Conservation (phyloP, 495 filamentous ascomycete species). For the Penicillium ochrochloron region DNA sequence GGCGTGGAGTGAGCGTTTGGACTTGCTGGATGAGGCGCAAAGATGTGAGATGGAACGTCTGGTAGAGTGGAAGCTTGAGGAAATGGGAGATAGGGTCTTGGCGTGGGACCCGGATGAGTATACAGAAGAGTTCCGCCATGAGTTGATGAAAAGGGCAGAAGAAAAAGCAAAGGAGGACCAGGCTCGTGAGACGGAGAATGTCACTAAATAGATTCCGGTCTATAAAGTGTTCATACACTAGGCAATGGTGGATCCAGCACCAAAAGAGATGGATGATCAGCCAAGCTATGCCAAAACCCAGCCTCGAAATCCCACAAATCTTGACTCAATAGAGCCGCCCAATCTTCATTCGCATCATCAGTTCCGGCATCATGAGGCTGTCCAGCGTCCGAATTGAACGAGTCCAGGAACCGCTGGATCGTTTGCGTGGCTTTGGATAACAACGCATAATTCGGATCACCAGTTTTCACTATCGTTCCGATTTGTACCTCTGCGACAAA, state of each 20-base stretch:
- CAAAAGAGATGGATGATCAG: constrained; percentile 39
- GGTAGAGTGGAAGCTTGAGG: neutral
- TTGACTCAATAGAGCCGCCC: constrained; percentile 35
- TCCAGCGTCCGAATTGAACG: constrained; percentile 28
- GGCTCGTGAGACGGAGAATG: neutral
- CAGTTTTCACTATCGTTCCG: constrained; percentile 38
- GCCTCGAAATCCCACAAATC: constrained; percentile 42
- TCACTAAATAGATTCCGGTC: neutral
- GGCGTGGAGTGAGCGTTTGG: constrained; percentile 20
- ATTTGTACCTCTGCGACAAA: constrained; percentile 46
- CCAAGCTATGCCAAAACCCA: constrained; percentile 39
- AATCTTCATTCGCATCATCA: constrained; percentile 32
- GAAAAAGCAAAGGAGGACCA: neutral
- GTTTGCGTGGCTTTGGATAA: constrained; percentile 38
- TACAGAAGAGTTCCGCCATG: neutral
- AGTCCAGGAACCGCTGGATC: constrained; percentile 40
- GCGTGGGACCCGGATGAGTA: neutral
- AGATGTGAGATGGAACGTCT: constrained; percentile 19
- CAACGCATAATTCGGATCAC: constrained; percentile 43
- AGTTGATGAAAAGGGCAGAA: neutral
- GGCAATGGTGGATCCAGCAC: constrained; percentile 32
- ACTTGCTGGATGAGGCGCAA: constrained; percentile 15
- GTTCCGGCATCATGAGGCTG: constrained; percentile 16
- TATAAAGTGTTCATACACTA: constrained; percentile 12
- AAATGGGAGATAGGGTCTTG: neutral